Percentiles rank a stretch among this genome's conserved stretches.
Conservation (phyloP, 495 filamentous ascomycete genomes). For the Collariella sp. region DNA sequence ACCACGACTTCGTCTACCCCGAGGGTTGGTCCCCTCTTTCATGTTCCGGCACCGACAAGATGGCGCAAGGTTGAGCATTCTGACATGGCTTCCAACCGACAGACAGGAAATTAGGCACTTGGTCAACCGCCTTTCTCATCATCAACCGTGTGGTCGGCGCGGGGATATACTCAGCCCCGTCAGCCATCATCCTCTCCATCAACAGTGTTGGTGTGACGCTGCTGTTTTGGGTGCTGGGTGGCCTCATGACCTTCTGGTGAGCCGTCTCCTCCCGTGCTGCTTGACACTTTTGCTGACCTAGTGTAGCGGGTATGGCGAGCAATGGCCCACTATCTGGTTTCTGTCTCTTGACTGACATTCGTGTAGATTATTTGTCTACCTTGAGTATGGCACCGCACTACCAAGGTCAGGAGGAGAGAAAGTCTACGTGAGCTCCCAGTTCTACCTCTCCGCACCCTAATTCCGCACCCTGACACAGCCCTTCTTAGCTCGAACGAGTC, state of each 20-base stretch:
- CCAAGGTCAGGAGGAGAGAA: conserved; percentile 30
- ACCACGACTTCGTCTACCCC: conserved; percentile 31
- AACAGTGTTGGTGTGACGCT: conserved; percentile 27
- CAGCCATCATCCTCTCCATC: conserved; percentile 19
- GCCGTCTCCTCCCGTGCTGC: background rate
- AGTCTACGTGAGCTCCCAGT: conserved; percentile 22
- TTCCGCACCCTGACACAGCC: background rate
- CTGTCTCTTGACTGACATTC: background rate
- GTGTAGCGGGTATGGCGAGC: conserved; percentile 15
- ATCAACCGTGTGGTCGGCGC: conserved; percentile 29
- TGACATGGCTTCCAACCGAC: background rate
- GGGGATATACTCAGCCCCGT: conserved; percentile 26
- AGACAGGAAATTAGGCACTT: conserved; percentile 29
- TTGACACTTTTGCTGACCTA: background rate
- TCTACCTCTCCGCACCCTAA: background rate
- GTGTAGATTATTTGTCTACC: conserved; percentile 27
- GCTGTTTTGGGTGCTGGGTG: conserved; percentile 28
- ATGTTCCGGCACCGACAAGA: too few species aligned
- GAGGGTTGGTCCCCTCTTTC: conserved; percentile 23
- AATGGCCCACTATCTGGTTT: too few species aligned
- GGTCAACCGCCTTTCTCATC: conserved; percentile 30
- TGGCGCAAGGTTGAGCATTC: background rate
- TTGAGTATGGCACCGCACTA: conserved; percentile 30
- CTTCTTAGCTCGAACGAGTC: conserved; percentile 24
- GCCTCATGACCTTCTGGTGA: conserved; percentile 28